Base-by-base conservation (phyloP, 1,139 yeast species). In the Nakaseomyces bracarensis region DNA sequence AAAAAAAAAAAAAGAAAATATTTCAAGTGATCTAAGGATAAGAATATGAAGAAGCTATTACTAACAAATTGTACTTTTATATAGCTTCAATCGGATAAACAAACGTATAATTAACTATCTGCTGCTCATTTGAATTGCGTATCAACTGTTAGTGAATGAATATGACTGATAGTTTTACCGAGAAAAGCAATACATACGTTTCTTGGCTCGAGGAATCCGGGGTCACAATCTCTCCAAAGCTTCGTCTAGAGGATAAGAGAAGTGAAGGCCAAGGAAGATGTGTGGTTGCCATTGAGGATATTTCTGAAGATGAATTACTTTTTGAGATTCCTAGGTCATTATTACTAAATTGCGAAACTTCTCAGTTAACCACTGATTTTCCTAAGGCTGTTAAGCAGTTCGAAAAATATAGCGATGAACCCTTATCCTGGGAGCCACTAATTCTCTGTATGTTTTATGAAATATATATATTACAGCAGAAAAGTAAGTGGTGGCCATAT, bases 261-360 rank as follows among this genome's bases (percentile, higher is more conserved):
- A 44, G 52, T 1, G 51, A 58, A 10, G 65, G 71, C 38, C 87
- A 84, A 60, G 97, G 97, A 13, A 71, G 96, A 30, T 95, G 93
- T 6, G 61, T 91, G 10, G 60, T 80, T 8, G 94, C 96, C 0
- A 46, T 54, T 1, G 74, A 73, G 26, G 79, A 78, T 50, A 82
- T 89, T 21, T 52, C 54, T 3, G 58, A 65, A 26, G 81, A 71
- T 45, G 94, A 84, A 48, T 66, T 67, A 1, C 63, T 91, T 14
- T 85, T 87, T 59, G 70, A 73, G 29, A 71, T 91, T 18, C 94
- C 96, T 0, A 65, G 86, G 44, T 55, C 61, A 1, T 61, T 71
- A 0, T 63, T 82, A 7, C 52, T 91, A 37, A 77, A 82, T 51
- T 69, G 78, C 10, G 74, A 71, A 11, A 81, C 79, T 14, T 73